A percentile compares a stretch with the other conserved stretches of the same genome.
phyloP scores from a whole-genome alignment of 768 basidiomycete species.

The Suillus placidus region DNA sequence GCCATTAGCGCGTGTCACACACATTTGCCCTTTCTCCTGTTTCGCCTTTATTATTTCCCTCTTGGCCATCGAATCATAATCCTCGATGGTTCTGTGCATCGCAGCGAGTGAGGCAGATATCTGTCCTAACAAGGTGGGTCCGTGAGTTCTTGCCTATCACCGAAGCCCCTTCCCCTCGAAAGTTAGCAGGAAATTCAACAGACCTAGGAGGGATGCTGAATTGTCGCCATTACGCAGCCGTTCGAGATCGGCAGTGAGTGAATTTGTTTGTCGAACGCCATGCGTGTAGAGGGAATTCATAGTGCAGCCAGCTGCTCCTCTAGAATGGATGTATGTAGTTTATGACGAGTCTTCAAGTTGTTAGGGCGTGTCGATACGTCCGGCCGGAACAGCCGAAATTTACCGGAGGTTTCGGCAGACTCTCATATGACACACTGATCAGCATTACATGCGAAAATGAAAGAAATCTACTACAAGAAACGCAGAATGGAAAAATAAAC shows the following conservation, averaged over 20 bases:
- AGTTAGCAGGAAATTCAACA: constrained; percentile 23
- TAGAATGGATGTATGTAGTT: constrained; percentile 5
- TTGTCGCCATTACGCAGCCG: constrained; percentile 79
- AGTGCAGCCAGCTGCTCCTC: constrained; percentile 20
- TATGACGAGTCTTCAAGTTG: not conserved
- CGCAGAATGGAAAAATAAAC: not conserved
- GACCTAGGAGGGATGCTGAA: constrained; percentile 83
- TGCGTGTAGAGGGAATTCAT: constrained; percentile 98
- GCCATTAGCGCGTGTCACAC: constrained; percentile 29
- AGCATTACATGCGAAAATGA: not conserved
- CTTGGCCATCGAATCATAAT: constrained; percentile 96
- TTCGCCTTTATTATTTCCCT: constrained; percentile 96
- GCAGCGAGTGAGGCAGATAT: constrained; percentile 97
- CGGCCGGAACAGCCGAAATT: constrained; percentile 6
- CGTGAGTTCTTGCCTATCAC: constrained; percentile 14
- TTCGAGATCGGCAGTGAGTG: constrained; percentile 85
- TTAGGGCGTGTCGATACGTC: constrained; percentile 8
- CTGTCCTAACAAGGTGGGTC: constrained; percentile 68
- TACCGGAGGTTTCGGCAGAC: constrained; percentile 4
- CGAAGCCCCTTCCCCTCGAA: not conserved
- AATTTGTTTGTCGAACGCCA: constrained; percentile 89
- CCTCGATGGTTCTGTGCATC: constrained; percentile 92
- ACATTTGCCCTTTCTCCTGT: constrained; percentile 95
- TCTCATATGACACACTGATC: not conserved
- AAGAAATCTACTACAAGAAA: not conserved